These are phyloP conservation scores for Suhomyces terraborum DNA, from an alignment of 1,139 yeast species.

Conservation along the genomic window DNA sequence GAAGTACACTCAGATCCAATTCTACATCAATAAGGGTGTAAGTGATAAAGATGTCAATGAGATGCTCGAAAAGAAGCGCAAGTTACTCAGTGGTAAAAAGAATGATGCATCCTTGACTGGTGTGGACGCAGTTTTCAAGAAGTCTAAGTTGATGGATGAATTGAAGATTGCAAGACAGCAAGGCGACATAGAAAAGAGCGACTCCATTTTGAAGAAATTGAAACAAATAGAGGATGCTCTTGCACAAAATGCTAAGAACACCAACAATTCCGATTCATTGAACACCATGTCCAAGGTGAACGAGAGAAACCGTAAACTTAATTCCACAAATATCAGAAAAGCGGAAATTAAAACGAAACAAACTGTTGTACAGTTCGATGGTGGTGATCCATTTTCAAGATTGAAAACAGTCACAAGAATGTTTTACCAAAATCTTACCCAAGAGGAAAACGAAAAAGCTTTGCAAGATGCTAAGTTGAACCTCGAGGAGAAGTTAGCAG, in stretches of 20 bases:
- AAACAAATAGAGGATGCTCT: conserved; percentile 35
- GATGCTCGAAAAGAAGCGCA: conserved; percentile 70
- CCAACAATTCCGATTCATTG: conserved; percentile 27
- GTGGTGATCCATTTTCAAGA: conserved; percentile 86
- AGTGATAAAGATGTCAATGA: conserved; percentile 78
- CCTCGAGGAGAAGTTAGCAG: conserved; percentile 37
- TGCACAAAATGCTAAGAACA: conserved; percentile 25
- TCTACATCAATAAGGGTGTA: conserved; percentile 63
- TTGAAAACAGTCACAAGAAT: conserved; percentile 83
- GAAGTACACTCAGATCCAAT: conserved; percentile 61
- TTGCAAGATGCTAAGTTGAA: conserved; percentile 41
- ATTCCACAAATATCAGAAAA: conserved; percentile 71
- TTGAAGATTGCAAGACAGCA: conserved; percentile 75
- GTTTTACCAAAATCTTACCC: conserved; percentile 60
- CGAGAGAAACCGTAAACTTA: conserved; percentile 79
- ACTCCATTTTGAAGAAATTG: conserved; percentile 53
- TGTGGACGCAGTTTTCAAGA: conserved; percentile 77
- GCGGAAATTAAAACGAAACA: conserved; percentile 73
- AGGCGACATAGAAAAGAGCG: conserved; percentile 52
- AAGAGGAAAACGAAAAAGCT: conserved; percentile 49
- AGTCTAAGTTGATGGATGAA: conserved; percentile 72
- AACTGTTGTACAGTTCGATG: conserved; percentile 42
- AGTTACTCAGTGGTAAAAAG: conserved; percentile 53
- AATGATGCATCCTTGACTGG: conserved; percentile 46
- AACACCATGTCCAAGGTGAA: conserved; percentile 63